phyloP scores from a whole-genome alignment of 306 rosid genomes.

The Pyrus bretschneideri region DNA sequence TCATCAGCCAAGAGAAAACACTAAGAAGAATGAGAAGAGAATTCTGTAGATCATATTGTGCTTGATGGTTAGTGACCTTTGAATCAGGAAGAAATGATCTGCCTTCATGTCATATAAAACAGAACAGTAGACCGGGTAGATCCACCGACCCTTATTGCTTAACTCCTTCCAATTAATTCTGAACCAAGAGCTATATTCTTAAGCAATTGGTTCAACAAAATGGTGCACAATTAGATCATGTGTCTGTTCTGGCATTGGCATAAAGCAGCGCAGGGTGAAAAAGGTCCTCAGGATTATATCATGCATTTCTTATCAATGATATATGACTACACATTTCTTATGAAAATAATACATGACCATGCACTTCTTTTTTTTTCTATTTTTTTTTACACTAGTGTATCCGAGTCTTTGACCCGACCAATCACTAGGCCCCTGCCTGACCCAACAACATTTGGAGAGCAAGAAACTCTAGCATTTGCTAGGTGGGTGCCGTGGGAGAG shows the following conservation, averaged over 20 bases:
- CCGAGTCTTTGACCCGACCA: too few species aligned
- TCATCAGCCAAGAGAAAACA: slow-evolving; percentile 22
- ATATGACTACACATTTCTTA: not conserved
- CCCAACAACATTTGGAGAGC: too few species aligned
- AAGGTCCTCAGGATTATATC: not conserved
- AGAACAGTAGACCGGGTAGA: not conserved
- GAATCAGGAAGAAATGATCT: slow-evolving; percentile 6
- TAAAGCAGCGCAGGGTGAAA: not conserved
- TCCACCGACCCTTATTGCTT: not conserved
- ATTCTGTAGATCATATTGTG: not conserved
- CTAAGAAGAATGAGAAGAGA: not conserved
- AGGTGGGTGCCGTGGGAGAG: too few species aligned
- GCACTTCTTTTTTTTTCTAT: not conserved
- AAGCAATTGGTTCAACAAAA: not conserved
- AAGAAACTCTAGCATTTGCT: too few species aligned
- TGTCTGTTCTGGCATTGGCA: not conserved
- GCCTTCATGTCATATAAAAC: not conserved
- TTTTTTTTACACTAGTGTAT: too few species aligned
- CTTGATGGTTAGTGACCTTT: not conserved
- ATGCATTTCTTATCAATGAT: not conserved
- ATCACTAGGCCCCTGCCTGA: too few species aligned
- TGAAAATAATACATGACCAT: not conserved
- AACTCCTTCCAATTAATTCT: not conserved
- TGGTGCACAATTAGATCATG: not conserved
- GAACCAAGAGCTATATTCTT: not conserved